Percentiles rank a stretch among this genome's conserved stretches.
Conservation (phyloP, 2,329 filamentous ascomycete genomes). For the Sarocladium kiliense region DNA sequence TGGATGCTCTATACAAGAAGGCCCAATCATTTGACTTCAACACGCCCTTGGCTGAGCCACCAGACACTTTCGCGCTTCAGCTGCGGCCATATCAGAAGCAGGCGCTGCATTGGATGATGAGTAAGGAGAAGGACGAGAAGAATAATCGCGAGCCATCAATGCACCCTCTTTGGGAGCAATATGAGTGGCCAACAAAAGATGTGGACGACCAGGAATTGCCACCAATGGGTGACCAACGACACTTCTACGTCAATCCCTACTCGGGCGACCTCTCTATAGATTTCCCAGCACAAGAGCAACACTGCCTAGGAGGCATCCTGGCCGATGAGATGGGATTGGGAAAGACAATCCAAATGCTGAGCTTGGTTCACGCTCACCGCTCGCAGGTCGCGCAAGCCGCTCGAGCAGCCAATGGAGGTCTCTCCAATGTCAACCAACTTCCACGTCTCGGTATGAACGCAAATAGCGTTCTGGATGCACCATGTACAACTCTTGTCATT, state of each 20-base stretch:
- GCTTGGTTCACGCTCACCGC: slow-evolving; percentile 79
- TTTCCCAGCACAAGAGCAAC: slow-evolving; percentile 90
- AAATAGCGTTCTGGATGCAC: slow-evolving; percentile 59
- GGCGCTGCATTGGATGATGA: slow-evolving; percentile 92
- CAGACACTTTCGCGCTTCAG: slow-evolving; percentile 73
- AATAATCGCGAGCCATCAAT: slow-evolving; percentile 72
- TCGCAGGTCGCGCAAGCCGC: slow-evolving; percentile 45
- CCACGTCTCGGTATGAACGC: slow-evolving; percentile 56
- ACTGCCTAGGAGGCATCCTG: slow-evolving; percentile 86
- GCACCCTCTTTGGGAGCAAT: slow-evolving; percentile 98
- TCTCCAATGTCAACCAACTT: slow-evolving; percentile 52
- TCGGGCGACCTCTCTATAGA: slow-evolving; percentile 88
- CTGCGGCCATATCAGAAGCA: slow-evolving; percentile 94
- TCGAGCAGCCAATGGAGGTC: slow-evolving; percentile 22
- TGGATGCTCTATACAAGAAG: slow-evolving; percentile 90
- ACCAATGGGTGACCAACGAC: slow-evolving; percentile 56
- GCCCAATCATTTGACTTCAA: slow-evolving; percentile 95
- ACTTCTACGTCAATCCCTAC: slow-evolving; percentile 96
- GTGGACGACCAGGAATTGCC: slow-evolving; percentile 75
- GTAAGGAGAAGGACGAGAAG: slow-evolving; percentile 79
- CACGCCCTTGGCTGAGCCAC: slow-evolving; percentile 81
- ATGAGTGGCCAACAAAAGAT: slow-evolving; percentile 82
- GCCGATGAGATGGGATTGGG: slow-evolving; percentile 98
- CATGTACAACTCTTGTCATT: slow-evolving; percentile 89
- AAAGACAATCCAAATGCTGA: slow-evolving; percentile 98